Evolutionary conservation across 1,139 yeast species (phyloP), one percentile per base, ranked within the genome.

Genomic region (Zygosaccharomyces sapae): DNA sequence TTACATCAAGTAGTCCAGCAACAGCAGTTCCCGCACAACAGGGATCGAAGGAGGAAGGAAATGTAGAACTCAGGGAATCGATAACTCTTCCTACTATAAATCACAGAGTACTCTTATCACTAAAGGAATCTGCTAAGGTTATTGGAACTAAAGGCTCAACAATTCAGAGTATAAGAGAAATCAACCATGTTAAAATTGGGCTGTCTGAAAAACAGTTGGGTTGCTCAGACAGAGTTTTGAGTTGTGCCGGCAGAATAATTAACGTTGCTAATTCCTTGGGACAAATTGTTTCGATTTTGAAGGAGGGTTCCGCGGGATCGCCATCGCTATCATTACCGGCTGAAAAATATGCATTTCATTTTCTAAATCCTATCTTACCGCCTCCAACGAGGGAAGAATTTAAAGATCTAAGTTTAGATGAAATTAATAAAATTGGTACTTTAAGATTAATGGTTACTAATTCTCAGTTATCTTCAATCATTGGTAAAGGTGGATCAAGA

Each of bases 51-150:
- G 25, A 22, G 25, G 27, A 22, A 16, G 29, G 5, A 10, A 31
- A 31, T 31, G 13, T 31, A 31, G 8, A 13, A 18, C 10, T 12
- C 5, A 31, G 18, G 19, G 34, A 31, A 12, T 13, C 16, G 18
- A 13, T 31, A 13, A 42, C 43, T 22, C 40, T 39, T 22, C 49
- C 55, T 10, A 52, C 54, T 18, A 54, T 55, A 34, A 47, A 52
- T 41, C 55, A 65, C 62, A 75, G 96, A 56, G 79, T 89, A 1
- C 73, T 89, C 38, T 87, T 89, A 19, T 80, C 94, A 9, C 80
- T 94, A 48, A 86, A 85, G 63, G 97, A 89, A 67, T 90, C 96
- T 10, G 96, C 96, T 16, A 86, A 90, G 53, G 80, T 89, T 53
- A 89, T 89, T 60, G 97, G 97, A 41, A 86, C 86, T 59, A 84